Base-by-base conservation (phyloP, 2,329 filamentous ascomycete species). In the Didymella pomorum region DNA sequence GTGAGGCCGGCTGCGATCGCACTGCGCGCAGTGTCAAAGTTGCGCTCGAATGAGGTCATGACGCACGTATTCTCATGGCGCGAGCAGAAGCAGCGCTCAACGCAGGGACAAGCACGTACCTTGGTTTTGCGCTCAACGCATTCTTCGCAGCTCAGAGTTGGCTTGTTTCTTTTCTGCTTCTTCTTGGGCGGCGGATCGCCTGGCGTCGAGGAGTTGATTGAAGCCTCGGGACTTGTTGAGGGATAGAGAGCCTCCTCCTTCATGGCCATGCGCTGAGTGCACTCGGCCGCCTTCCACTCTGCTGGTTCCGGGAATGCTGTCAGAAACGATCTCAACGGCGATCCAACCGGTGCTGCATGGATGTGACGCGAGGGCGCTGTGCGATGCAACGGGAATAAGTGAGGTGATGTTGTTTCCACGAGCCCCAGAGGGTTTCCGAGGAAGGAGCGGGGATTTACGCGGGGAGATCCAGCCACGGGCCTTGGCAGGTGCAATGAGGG, bases 91-190 rank as follows among this genome's bases (percentile, higher is more conserved):
- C 25, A 50, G 26, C 16, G 16, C 35, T 25, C 45, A 43, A 45
- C 35, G 42, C 57, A 47, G 26, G 33, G 43, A 44, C 49, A 41
- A 21, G 39, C 29, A 54, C 83, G 65, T 73, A 89, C 89, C 83
- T 92, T 93, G 23, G 90, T 93, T 79, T 93, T 93, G 66, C 90
- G 83, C 78, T 92, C 89, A 21, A 93, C 91, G 71, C 91, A 94
- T 73, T 92, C 89, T 61, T 88, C 85, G 70, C 91, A 93, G 47
- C 89, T 92, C 62, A 93, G 73, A 1, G 90, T 93, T 3, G 91
- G 91, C 76, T 94, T 94, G 78, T 94, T 94, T 46, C 91, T 86
- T 80, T 90, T 93, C 79, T 93, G 90, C 78, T 90, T 92, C 80
- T 90, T 91, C 75, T 79, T 83, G 11, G 79, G 72, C n/a, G 80